phyloP scores from a whole-genome alignment of 1,139 yeast species.

The Yarrowia galli region DNA sequence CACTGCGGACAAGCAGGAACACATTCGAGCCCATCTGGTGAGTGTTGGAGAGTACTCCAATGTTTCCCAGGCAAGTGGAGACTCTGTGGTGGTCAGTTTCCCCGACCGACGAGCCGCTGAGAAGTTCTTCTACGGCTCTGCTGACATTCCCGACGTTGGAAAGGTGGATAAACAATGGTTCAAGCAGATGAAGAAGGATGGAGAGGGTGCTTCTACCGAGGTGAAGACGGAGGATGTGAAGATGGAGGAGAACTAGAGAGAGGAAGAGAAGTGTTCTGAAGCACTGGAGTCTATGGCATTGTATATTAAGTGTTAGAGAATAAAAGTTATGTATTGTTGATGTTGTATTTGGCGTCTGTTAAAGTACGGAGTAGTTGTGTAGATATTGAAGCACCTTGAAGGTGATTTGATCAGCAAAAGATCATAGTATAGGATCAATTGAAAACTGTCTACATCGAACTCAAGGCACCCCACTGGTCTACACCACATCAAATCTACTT shows the following conservation, averaged over 20 bases:
- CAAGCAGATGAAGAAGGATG: slow-evolving; percentile 14
- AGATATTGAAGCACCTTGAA: no score
- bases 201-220: background rate
- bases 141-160: slow-evolving; percentile 49
- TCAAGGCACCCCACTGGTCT: no score
- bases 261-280: no score
- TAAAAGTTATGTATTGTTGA: slow-evolving; percentile 1
- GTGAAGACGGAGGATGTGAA: slow-evolving; percentile 23
- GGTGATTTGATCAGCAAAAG: no score
- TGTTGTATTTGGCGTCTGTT: no score
- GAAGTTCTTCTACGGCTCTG: slow-evolving; percentile 48
- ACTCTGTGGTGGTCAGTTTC: slow-evolving; percentile 51
- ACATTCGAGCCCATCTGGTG: slow-evolving; percentile 46
- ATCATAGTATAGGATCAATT: no score
- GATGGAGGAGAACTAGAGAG: slow-evolving; percentile 4
- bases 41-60: slow-evolving; percentile 45
- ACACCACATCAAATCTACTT: background rate
- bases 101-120: slow-evolving; percentile 56
- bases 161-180: slow-evolving; percentile 50
- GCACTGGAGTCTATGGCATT: background rate
- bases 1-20: slow-evolving; percentile 49
- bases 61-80: slow-evolving; percentile 41
- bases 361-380: no score
- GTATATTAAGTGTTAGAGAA: slow-evolving; percentile 17
- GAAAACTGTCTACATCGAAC: no score